These are phyloP conservation scores for Cardamine occulta DNA, from an alignment of 345 rosid species.

Conservation along the genomic window DNA sequence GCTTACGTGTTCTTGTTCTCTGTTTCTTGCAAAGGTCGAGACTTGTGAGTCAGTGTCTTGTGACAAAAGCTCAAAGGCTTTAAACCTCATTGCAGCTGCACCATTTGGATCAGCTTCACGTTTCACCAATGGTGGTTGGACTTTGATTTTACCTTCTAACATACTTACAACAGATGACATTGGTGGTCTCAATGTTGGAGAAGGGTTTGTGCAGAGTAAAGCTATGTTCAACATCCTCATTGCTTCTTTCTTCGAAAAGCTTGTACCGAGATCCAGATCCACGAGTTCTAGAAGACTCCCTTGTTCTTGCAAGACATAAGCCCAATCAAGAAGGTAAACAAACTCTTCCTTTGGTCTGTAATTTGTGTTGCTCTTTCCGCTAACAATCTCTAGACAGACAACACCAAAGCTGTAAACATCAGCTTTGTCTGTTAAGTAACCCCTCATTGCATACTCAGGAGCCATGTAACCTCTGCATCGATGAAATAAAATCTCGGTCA, in stretches of 20 bases:
- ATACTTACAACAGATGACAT: slow-evolving; percentile 85
- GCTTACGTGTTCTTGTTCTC: slow-evolving; percentile 39
- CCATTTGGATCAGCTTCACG: slow-evolving; percentile 45
- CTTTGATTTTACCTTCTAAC: slow-evolving; percentile 75
- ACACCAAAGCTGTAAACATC: slow-evolving; percentile 94
- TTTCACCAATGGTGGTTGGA: slow-evolving; percentile 76
- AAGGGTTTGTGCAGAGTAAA: slow-evolving; percentile 84
- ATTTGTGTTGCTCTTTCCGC: slow-evolving; percentile 95
- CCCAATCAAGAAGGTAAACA: slow-evolving; percentile 95
- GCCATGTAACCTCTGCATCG: slow-evolving; percentile 90
- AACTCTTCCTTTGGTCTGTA: slow-evolving; percentile 96
- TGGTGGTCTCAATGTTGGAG: slow-evolving; percentile 85
- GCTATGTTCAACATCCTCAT: slow-evolving; percentile 69
- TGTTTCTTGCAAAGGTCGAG: slow-evolving; percentile 51
- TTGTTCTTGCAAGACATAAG: slow-evolving; percentile 91
- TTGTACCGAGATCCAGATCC: slow-evolving; percentile 67
- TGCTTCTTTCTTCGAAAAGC: slow-evolving; percentile 64
- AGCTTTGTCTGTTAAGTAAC: slow-evolving; percentile 93
- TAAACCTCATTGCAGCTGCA: slow-evolving; percentile 68
- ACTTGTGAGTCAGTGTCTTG: slow-evolving; percentile 63
- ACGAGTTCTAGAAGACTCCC: slow-evolving; percentile 87
- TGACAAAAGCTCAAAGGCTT: slow-evolving; percentile 70
- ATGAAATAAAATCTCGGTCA: not conserved
- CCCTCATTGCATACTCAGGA: slow-evolving; percentile 98
- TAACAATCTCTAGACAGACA: slow-evolving; percentile 77